A percentile compares a stretch with the other conserved stretches of the same genome.
These are phyloP conservation scores for Yamadazyma diospyri DNA, from an alignment of 1,139 yeast species.

Conservation along the genomic window DNA sequence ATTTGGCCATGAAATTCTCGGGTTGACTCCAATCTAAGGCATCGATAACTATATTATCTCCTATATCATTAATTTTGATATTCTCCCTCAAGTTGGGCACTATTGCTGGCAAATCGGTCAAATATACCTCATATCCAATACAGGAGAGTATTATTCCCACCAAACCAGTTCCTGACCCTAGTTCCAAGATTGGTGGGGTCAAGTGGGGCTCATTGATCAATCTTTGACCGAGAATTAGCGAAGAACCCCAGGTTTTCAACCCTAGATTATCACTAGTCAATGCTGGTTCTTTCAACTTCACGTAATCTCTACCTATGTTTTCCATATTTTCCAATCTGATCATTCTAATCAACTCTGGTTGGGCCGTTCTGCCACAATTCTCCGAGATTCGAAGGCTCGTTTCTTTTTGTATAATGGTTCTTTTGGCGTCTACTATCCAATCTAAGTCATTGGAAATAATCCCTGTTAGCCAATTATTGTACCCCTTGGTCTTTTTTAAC, in stretches of 20 bases:
- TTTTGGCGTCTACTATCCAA: slow-evolving; percentile 42
- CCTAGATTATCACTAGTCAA: slow-evolving; percentile 86
- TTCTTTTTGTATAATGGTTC: slow-evolving; percentile 45
- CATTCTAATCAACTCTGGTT: slow-evolving; percentile 63
- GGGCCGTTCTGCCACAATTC: slow-evolving; percentile 83
- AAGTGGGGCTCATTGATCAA: slow-evolving; percentile 28
- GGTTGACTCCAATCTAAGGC: slow-evolving; percentile 81
- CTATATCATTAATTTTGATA: slow-evolving; percentile 46
- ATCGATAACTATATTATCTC: slow-evolving; percentile 26
- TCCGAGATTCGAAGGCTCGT: slow-evolving; percentile 73
- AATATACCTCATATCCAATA: slow-evolving; percentile 45
- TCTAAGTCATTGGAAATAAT: slow-evolving; percentile 54
- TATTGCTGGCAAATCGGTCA: slow-evolving; percentile 82
- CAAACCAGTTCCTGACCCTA: slow-evolving; percentile 94
- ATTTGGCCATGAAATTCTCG: slow-evolving; percentile 24
- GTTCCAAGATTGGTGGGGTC: slow-evolving; percentile 56
- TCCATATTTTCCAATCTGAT: slow-evolving; percentile 33
- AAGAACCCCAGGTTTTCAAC: slow-evolving; percentile 94
- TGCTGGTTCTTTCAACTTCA: slow-evolving; percentile 73
- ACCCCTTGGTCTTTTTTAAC: slow-evolving; percentile 24
- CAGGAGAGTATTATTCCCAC: slow-evolving; percentile 67
- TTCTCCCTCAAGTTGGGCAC: slow-evolving; percentile 64
- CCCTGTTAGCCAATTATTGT: slow-evolving; percentile 61
- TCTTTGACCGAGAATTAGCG: slow-evolving; percentile 63
- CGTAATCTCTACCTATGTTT: slow-evolving; percentile 17